Evolutionary conservation across 352 stramenopile genomes (phyloP).

Genomic region (Pythium diclinum): DNA sequence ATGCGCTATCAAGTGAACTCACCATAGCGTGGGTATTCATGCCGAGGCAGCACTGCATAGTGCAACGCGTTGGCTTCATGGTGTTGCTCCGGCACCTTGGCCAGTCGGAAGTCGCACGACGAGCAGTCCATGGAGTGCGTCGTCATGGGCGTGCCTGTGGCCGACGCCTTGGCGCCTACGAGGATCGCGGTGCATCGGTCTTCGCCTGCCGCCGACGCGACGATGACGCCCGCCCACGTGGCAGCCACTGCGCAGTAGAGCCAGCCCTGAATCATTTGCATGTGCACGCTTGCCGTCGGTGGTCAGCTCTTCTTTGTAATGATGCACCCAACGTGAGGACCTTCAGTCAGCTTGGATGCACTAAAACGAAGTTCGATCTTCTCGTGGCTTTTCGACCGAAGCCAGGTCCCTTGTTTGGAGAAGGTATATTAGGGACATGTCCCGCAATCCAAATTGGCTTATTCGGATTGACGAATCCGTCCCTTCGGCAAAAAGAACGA

Average conservation of each 20-base stretch:
- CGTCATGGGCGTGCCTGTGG: slow-evolving; percentile 66
- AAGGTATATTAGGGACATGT: neutral
- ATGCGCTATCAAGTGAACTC: neutral
- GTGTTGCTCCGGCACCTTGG: slow-evolving; percentile 63
- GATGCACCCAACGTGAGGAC: neutral
- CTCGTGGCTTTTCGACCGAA: neutral
- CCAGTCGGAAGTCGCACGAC: slow-evolving; percentile 80
- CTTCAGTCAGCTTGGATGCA: neutral
- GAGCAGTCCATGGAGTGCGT: slow-evolving; percentile 85
- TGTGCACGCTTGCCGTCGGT: neutral
- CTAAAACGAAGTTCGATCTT: neutral
- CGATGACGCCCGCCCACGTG: slow-evolving; percentile 12
- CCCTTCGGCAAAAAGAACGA: slow-evolving; percentile 3
- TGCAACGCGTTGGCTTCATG: slow-evolving; percentile 42
- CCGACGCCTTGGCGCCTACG: slow-evolving; percentile 69
- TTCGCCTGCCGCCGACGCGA: slow-evolving; percentile 17
- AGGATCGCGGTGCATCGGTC: slow-evolving; percentile 81
- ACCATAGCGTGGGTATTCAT: slow-evolving; percentile 81
- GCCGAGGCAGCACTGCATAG: slow-evolving; percentile 52
- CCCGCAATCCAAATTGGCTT: neutral
- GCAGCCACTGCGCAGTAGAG: neutral
- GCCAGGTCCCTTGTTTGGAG: neutral
- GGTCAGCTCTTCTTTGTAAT: slow-evolving; percentile 1
- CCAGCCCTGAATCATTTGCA: neutral
- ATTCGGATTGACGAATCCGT: neutral